These are phyloP conservation scores for Handroanthus guayacan DNA, from an alignment of 257 asterid species.

Conservation along the genomic window DNA sequence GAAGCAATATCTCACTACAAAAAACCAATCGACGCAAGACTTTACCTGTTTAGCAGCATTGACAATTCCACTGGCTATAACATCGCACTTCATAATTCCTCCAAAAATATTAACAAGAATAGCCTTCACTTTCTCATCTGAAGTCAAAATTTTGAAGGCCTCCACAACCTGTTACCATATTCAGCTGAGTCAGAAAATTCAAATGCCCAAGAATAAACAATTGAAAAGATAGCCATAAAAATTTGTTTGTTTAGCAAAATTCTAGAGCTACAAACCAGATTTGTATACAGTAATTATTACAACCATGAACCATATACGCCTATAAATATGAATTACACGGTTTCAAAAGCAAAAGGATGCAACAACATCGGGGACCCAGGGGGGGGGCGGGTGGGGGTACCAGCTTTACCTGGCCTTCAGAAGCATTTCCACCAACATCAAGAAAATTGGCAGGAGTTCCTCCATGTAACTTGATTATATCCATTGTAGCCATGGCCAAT, in stretches of 20 bases:
- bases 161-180: conserved; percentile 62
- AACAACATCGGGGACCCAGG: neutral
- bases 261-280: neutral
- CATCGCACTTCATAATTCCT: conserved; percentile 79
- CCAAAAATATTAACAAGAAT: conserved; percentile 77
- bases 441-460: conserved; percentile 84
- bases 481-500: conserved; percentile 83
- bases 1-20: neutral
- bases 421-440: conserved; percentile 81
- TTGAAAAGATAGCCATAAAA: neutral
- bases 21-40: neutral
- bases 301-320: neutral
- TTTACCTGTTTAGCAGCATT: conserved; percentile 72
- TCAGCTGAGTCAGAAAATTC: conserved; percentile 1
- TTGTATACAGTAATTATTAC: neutral
- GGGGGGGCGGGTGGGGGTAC: neutral
- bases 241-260: neutral
- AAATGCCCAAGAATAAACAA: neutral
- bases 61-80: conserved; percentile 76
- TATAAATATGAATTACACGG: neutral
- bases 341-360: conserved; percentile 2
- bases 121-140: conserved; percentile 74
- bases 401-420: conserved; percentile 65
- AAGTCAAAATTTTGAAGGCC: conserved; percentile 72
- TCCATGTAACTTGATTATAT: conserved; percentile 71